A percentile compares a stretch with the other conserved stretches of the same genome.
Evolutionary conservation across 495 filamentous ascomycete genomes (phyloP).

Genomic region (Pseudoneurospora amorphoporcata): DNA sequence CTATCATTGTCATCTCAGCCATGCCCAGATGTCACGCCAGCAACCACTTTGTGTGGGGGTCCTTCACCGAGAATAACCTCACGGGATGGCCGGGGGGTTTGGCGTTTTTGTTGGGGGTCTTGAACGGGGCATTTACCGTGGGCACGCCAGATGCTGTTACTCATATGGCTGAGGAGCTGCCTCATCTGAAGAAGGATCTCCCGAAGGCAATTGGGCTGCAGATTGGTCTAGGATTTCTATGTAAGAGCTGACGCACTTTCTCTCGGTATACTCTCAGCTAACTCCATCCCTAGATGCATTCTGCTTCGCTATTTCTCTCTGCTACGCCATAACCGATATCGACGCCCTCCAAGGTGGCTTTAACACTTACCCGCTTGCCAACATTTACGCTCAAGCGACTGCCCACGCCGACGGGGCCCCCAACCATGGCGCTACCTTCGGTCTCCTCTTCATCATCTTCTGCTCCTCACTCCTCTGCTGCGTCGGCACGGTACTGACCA

Average conservation of each 20-base stretch:
- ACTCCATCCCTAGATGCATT: conserved; percentile 40
- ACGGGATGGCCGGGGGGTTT: conserved; percentile 64
- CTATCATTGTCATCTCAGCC: conserved; percentile 61
- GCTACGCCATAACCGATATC: conserved; percentile 61
- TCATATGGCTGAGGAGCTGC: conserved; percentile 77
- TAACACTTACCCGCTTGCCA: conserved; percentile 61
- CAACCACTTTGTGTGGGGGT: conserved; percentile 49
- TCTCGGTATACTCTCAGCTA: background rate
- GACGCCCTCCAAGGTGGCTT: conserved; percentile 43
- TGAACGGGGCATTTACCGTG: conserved; percentile 79
- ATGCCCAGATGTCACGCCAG: conserved; percentile 59
- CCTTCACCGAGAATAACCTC: conserved; percentile 48
- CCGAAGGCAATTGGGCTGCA: conserved; percentile 53
- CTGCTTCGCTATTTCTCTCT: conserved; percentile 61
- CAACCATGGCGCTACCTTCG: conserved; percentile 44
- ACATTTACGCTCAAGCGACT: conserved; percentile 73
- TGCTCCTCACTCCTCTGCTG: conserved; percentile 51
- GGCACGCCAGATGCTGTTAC: conserved; percentile 65
- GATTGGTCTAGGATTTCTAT: conserved; percentile 48
- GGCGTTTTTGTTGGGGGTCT: conserved; percentile 68
- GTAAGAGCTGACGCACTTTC: conserved; percentile 7
- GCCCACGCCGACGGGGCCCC: conserved; percentile 26
- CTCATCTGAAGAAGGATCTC: conserved; percentile 51
- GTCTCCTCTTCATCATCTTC: conserved; percentile 61
- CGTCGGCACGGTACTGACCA: conserved; percentile 62